Percentiles rank a stretch among this genome's conserved stretches.
Evolutionary conservation across 2,329 filamentous ascomycete species (phyloP).

Genomic region (Trichoderma koningii): DNA sequence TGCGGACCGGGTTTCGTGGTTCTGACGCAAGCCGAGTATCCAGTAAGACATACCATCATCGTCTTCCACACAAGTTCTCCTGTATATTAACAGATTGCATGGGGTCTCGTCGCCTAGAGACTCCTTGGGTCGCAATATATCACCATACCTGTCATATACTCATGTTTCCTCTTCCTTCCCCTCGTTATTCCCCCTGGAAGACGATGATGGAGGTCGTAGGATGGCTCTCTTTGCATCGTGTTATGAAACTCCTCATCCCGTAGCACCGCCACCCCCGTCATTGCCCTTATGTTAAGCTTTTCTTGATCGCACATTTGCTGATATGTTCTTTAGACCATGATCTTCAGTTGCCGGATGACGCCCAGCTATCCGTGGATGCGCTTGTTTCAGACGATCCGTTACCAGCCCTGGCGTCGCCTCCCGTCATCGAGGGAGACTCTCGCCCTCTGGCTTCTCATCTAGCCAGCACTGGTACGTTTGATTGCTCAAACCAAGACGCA

Average conservation of each 20-base stretch:
- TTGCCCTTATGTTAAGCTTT: slow-evolving; percentile 3
- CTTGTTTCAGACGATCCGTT: slow-evolving; percentile 63
- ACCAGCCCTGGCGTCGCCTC: slow-evolving; percentile 27
- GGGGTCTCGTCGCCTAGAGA: slow-evolving; percentile 38
- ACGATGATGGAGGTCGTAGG: slow-evolving; percentile 64
- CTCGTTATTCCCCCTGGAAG: slow-evolving; percentile 52
- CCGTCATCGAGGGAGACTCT: slow-evolving; percentile 13
- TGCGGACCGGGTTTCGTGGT: slow-evolving; percentile 12
- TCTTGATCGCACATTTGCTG: slow-evolving; percentile 41
- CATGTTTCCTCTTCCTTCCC: slow-evolving; percentile 35
- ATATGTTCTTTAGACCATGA: slow-evolving; percentile 61
- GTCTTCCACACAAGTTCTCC: slow-evolving; percentile 61
- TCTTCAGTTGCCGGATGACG: slow-evolving; percentile 62
- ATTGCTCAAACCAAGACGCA: slow-evolving; percentile 31
- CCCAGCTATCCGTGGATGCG: slow-evolving; percentile 65
- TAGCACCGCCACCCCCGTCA: slow-evolving; percentile 19
- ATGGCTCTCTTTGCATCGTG: slow-evolving; percentile 49
- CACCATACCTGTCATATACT: slow-evolving; percentile 40
- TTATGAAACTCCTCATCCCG: slow-evolving; percentile 37
- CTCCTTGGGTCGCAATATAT: slow-evolving; percentile 48
- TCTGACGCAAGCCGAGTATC: slow-evolving; percentile 31
- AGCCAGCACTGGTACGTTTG: background rate
- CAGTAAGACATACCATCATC: slow-evolving; percentile 69
- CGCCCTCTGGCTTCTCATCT: slow-evolving; percentile 30
- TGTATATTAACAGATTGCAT: slow-evolving; percentile 64